Base-by-base conservation (phyloP, 2,329 filamentous ascomycete genomes). In the Xylaria sp. region DNA sequence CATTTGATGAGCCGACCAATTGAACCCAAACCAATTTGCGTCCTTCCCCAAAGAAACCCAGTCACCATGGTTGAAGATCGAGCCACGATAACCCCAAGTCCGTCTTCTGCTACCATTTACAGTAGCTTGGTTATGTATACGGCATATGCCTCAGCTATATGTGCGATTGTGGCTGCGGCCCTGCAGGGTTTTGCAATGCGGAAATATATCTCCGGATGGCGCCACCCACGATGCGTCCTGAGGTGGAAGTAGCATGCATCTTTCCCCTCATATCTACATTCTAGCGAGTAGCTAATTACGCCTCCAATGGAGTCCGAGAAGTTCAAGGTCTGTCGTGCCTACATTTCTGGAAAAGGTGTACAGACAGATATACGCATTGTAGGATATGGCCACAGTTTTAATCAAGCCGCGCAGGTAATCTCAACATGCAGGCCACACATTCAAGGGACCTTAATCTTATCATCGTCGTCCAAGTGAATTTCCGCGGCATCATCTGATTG, bases 401-500 rank as follows among this genome's bases (percentile, higher is more conserved):
- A 32, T 13, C 3, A 53, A 21, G 10, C 25, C n/a, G 21, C 18
- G 27, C 25, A 42, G 35, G 44, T 23, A 21, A 47, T 58, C 47
- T 27, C 51, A 21, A 18, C 25, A 60, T 27, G 42, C 18, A 16
- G 50, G 18, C 12, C 13, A 65, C 13, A 35, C 16, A 35, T 42
- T 63, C 73, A 75, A 18, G 64, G 63, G 59, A 75, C 55, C 64
- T 74, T 76, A 64, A 77, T 69, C 68, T 78, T 78, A 57, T 81
- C 78, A 63, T 82, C 80, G 55, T 82, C 82, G 48, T 83, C 83
- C 23, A 86, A 74, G 68, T 85, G 83, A 53, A 86, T 86, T 74
- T 87, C 85, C 8, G 84, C 78, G 6, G 85, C 84, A 48, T 84
- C 83, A 37, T 84, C 83, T 13, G 82, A 84, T 60, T 77, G 77